These are phyloP conservation scores for Anacardium occidentale DNA, from an alignment of 345 rosid species.

Conservation along the genomic window DNA sequence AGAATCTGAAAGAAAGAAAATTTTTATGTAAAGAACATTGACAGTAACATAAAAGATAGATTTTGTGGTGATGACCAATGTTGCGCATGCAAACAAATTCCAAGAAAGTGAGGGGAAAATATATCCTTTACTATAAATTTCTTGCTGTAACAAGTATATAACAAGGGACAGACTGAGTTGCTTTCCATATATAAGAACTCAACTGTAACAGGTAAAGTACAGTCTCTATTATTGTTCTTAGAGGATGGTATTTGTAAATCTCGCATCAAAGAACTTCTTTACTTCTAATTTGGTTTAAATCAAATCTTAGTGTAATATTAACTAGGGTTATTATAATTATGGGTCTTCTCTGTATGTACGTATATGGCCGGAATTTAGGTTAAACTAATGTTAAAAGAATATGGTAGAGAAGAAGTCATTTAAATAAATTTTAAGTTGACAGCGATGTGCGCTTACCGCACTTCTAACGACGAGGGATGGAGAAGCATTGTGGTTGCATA, in stretches of 20 bases:
- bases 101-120: constrained; percentile 31
- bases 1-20: constrained; percentile 16
- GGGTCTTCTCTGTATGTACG: no score
- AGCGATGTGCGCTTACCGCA: constrained; percentile 48
- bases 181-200: constrained; percentile 1
- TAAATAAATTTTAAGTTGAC: background rate
- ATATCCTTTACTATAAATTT: background rate
- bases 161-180: background rate
- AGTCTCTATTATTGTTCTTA: background rate
- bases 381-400: background rate
- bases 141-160: background rate
- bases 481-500: constrained; percentile 60
- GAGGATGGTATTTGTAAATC: background rate
- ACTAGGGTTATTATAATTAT: background rate
- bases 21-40: background rate
- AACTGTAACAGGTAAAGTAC: background rate
- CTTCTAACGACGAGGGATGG: constrained; percentile 81
- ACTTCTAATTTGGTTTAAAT: background rate
- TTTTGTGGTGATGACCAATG: constrained; percentile 19
- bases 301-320: background rate
- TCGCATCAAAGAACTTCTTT: background rate
- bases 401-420: constrained; percentile 1
- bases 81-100: constrained; percentile 48
- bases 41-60: constrained; percentile 6
- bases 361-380: background rate